These are phyloP conservation scores for Aspergillus intermedius DNA, from an alignment of 2,329 filamentous ascomycete species.

Conservation along the genomic window DNA sequence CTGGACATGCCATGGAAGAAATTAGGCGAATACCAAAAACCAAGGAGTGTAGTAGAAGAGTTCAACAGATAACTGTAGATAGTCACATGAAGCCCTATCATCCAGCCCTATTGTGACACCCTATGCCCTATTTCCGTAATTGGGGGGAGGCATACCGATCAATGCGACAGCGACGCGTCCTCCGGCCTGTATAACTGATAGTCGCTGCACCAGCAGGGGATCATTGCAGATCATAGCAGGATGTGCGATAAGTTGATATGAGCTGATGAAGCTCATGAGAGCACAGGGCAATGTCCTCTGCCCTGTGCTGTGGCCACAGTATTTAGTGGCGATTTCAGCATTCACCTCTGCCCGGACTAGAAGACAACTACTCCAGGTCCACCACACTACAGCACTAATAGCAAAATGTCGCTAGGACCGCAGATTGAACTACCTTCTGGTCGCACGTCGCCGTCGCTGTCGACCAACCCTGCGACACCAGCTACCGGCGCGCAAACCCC, in stretches of 20 bases:
- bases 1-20: slow-evolving; percentile 14
- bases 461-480: slow-evolving; percentile 10
- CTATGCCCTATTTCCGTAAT: not conserved
- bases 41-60: slow-evolving; percentile 11
- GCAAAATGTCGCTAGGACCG: not conserved
- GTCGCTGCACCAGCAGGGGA: too few relatives aligned
- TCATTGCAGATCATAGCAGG: too few relatives aligned
- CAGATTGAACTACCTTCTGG: not conserved
- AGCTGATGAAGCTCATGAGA: not conserved
- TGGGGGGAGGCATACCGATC: too few relatives aligned
- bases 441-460: not conserved
- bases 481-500: slow-evolving; percentile 23
- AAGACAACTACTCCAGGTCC: too few relatives aligned
- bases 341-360: not conserved
- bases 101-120: not conserved
- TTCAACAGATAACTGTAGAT: slow-evolving; percentile 4
- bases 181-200: not conserved
- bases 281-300: not conserved
- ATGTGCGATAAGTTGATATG: not conserved
- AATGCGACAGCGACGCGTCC: slow-evolving; percentile 3
- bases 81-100: not conserved
- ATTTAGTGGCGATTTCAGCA: not conserved
- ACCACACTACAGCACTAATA: not conserved
- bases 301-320: not conserved
- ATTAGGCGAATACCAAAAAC: slow-evolving; percentile 14